A percentile compares a stretch with the other conserved stretches of the same genome.
phyloP scores from a whole-genome alignment of 192 early-diverging fungal genomes.

The Powellomyces hirtus region DNA sequence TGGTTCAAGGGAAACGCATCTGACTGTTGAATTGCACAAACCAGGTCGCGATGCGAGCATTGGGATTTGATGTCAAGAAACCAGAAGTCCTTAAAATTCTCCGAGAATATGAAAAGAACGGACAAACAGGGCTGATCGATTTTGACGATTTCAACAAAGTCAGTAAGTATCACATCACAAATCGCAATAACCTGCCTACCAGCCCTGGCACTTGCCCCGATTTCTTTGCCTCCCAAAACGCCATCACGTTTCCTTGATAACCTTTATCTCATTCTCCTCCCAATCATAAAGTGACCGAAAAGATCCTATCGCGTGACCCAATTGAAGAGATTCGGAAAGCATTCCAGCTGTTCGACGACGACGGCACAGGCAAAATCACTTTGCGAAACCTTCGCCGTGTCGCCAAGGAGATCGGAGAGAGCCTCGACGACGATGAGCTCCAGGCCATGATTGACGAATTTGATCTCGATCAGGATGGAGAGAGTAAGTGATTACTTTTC shows the following conservation, averaged over 20 bases:
- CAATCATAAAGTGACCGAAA: conserved; percentile 51
- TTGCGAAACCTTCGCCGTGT: conserved; percentile 65
- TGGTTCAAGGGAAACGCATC: neutral
- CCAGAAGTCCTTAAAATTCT: conserved; percentile 73
- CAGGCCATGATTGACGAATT: conserved; percentile 90
- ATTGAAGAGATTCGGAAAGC: conserved; percentile 81
- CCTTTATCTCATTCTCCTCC: neutral
- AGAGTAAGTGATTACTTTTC: conserved; percentile 50
- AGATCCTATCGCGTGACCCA: conserved; percentile 69
- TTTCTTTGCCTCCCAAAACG: neutral
- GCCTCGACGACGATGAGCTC: conserved; percentile 75
- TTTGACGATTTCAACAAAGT: conserved; percentile 69
- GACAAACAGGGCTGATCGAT: conserved; percentile 54
- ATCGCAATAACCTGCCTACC: too few species aligned
- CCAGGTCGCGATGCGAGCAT: conserved; percentile 74
- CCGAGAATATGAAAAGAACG: conserved; percentile 55
- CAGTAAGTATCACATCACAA: conserved; percentile 64
- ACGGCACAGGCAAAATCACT: conserved; percentile 61
- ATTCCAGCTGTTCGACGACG: conserved; percentile 80
- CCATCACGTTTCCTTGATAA: too few species aligned
- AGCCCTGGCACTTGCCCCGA: neutral
- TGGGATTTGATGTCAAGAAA: conserved; percentile 85
- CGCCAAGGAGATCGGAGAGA: conserved; percentile 80
- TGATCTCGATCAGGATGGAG: conserved; percentile 80
- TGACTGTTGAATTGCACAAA: neutral